These are phyloP conservation scores for Blepharisma undulans DNA, from an alignment of 169 alveolate genomes.

Conservation along the genomic window DNA sequence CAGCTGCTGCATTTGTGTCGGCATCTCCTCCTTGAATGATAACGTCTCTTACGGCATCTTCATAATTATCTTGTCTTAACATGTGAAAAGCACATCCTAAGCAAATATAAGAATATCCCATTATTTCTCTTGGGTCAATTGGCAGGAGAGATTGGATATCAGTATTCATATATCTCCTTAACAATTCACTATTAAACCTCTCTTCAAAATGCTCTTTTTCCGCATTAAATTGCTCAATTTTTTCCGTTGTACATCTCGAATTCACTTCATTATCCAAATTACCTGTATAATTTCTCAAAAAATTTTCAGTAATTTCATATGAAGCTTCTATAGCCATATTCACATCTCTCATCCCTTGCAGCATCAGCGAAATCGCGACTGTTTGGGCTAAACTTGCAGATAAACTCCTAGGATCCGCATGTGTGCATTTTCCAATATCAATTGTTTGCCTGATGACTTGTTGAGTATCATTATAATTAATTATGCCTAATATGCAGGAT, in stretches of 20 bases:
- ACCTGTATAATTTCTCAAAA: neutral
- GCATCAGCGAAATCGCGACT: neutral
- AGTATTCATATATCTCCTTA: neutral
- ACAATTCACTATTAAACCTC: neutral
- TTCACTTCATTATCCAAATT: neutral
- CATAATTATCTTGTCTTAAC: neutral
- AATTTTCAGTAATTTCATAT: neutral
- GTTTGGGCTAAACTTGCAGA: conserved; percentile 10
- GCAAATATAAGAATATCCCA: conserved; percentile 3
- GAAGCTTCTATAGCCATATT: neutral
- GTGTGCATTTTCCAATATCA: neutral
- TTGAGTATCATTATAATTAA: neutral
- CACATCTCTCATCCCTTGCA: neutral
- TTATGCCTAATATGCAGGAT: neutral
- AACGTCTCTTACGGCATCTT: neutral
- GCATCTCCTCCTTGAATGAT: conserved; percentile 36
- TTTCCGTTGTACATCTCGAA: neutral
- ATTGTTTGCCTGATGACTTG: neutral
- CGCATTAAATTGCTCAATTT: neutral
- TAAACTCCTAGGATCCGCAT: conserved; percentile 15
- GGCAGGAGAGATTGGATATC: neutral
- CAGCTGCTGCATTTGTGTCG: conserved; percentile 35
- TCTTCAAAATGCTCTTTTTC: neutral
- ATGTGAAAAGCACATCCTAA: neutral
- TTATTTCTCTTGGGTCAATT: neutral